These are phyloP conservation scores for Arachis monticola DNA, from an alignment of 331 rosid species.

Conservation along the genomic window DNA sequence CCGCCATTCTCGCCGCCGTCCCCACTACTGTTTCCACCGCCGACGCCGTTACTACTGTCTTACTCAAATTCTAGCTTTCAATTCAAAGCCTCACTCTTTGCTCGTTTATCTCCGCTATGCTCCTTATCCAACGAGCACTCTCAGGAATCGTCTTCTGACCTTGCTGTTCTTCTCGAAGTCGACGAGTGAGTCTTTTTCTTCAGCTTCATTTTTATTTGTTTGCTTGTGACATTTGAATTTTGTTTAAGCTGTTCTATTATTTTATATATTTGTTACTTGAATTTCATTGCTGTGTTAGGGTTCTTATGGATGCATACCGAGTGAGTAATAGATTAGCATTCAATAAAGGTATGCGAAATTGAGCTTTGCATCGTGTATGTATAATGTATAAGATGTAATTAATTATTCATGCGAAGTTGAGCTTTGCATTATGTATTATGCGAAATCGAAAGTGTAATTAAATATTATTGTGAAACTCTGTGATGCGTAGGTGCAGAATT, in stretches of 20 bases:
- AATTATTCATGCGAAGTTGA: no score
- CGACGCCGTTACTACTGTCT: no score
- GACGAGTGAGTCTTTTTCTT: constrained; percentile 53
- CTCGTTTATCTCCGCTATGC: background rate
- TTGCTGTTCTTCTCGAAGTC: no score
- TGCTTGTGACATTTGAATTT: background rate
- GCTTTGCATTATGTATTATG: no score
- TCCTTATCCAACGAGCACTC: no score
- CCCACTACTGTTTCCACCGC: no score
- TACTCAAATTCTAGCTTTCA: constrained; percentile 21
- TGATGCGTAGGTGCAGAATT: constrained; percentile 56
- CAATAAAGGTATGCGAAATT: constrained; percentile 62
- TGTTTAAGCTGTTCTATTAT: background rate
- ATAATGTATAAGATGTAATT: no score
- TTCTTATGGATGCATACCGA: constrained; percentile 79
- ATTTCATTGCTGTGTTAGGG: constrained; percentile 48
- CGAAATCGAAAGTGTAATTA: background rate
- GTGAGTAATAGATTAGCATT: constrained; percentile 76
- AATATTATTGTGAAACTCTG: background rate
- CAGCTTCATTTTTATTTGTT: background rate
- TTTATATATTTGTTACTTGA: background rate
- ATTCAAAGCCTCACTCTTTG: constrained; percentile 45
- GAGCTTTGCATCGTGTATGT: background rate
- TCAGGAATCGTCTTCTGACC: no score
- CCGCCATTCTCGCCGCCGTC: no score